Conservation (phyloP, 139 green algal genomes). For the Pleodorina starrii region DNA sequence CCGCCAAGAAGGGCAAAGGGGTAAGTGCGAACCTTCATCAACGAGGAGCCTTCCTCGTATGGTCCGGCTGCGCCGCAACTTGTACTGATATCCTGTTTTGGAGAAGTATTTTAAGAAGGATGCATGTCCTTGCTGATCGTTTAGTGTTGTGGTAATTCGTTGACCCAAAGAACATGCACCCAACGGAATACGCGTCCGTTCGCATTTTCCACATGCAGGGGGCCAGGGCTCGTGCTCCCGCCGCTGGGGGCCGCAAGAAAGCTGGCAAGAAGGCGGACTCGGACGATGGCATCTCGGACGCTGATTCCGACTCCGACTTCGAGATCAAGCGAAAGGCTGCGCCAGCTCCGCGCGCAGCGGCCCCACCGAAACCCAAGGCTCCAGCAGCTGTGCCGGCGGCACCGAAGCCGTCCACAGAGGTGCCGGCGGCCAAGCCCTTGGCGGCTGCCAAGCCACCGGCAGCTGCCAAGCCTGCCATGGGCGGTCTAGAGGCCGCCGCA, state of each 20-base stretch:
- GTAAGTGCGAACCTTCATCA: no score
- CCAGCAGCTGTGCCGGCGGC: not conserved
- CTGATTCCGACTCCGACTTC: constrained; percentile 51
- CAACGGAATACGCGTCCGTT: not conserved
- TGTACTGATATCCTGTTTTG: no score
- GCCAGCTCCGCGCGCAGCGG: constrained; percentile 25
- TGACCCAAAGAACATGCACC: no score
- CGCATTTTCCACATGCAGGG: not conserved
- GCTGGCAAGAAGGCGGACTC: constrained; percentile 33
- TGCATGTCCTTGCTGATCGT: no score
- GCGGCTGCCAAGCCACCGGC: constrained; percentile 20
- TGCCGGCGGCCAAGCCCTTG: constrained; percentile 22
- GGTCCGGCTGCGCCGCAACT: no score
- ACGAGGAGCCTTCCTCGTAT: no score
- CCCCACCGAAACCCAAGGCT: constrained; percentile 17
- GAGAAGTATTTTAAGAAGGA: no score
- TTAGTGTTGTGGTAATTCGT: no score
- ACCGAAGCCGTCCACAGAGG: not conserved
- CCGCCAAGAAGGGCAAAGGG: constrained; percentile 9
- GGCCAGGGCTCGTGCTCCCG: not conserved
- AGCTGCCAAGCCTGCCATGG: not conserved
- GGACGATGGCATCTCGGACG: constrained; percentile 10
- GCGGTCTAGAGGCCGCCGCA: not conserved
- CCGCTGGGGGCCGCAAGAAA: constrained; percentile 37
- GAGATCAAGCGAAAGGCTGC: constrained; percentile 54